Percentiles rank a stretch among this genome's conserved stretches.
Evolutionary conservation across 2,329 filamentous ascomycete genomes (phyloP).

Genomic region (Trichophyton mentagrophytes): DNA sequence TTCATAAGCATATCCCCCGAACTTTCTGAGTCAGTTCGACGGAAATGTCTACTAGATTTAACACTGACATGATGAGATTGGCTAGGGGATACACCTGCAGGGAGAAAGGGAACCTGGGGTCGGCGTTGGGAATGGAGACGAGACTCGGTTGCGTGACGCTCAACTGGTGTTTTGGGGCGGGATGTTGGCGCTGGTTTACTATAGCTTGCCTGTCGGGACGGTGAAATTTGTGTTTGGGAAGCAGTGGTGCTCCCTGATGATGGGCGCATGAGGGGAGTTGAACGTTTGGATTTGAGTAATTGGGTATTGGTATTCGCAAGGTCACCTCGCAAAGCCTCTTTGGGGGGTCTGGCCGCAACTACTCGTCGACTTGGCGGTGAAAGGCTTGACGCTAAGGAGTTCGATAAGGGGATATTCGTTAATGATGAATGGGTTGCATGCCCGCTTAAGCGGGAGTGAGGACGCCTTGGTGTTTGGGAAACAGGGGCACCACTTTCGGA

Average conservation of each 20-base stretch:
- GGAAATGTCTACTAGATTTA: slow-evolving; percentile 57
- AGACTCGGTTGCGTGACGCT: slow-evolving; percentile 37
- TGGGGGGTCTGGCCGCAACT: slow-evolving; percentile 33
- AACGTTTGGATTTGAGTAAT: slow-evolving; percentile 47
- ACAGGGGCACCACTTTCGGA: slow-evolving; percentile 75
- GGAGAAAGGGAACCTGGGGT: slow-evolving; percentile 60
- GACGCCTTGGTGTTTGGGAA: slow-evolving; percentile 43
- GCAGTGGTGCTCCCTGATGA: slow-evolving; percentile 21
- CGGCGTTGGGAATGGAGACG: slow-evolving; percentile 39
- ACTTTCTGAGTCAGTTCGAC: slow-evolving; percentile 72
- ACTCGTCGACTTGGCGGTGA: slow-evolving; percentile 51
- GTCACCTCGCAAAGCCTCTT: slow-evolving; percentile 30
- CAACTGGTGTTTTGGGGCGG: slow-evolving; percentile 60
- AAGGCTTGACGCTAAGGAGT: slow-evolving; percentile 45
- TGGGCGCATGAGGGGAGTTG: slow-evolving; percentile 43
- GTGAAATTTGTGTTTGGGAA: slow-evolving; percentile 25
- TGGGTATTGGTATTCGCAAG: slow-evolving; percentile 42
- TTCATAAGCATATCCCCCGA: slow-evolving; percentile 38
- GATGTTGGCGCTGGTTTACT: slow-evolving; percentile 21
- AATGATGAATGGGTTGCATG: slow-evolving; percentile 59
- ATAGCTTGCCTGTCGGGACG: slow-evolving; percentile 27
- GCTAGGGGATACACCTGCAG: slow-evolving; percentile 58
- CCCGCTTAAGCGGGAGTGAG: slow-evolving; percentile 51
- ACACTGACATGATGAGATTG: slow-evolving; percentile 67
- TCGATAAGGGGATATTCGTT: slow-evolving; percentile 49